Evolutionary conservation across 75 land plant species (phyloP).

Genomic region (Pinus albicaulis): DNA sequence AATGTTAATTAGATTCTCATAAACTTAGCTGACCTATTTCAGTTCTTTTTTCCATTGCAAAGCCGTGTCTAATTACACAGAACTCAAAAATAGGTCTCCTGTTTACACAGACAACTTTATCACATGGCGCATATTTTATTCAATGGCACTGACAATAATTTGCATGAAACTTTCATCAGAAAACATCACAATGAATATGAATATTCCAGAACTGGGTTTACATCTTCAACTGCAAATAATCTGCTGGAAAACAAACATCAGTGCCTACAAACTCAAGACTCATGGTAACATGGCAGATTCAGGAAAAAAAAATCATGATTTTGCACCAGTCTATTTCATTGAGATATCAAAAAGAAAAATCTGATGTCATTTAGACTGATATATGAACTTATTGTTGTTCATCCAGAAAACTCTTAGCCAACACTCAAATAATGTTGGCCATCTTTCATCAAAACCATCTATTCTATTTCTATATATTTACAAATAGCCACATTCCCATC

Average conservation of each 20-base stretch:
- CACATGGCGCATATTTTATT: background rate
- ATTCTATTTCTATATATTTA: constrained; percentile 3
- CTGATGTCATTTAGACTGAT: background rate
- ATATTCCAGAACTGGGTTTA: background rate
- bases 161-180: background rate
- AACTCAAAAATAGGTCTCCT: background rate
- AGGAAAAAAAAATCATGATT: background rate
- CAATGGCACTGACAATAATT: background rate
- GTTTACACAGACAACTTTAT: background rate
- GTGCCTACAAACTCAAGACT: background rate
- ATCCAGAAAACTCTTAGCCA: background rate
- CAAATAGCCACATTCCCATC: background rate
- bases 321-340: background rate
- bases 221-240: background rate
- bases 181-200: background rate
- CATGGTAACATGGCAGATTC: background rate
- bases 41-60: background rate
- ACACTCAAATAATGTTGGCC: background rate
- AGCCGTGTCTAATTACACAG: background rate
- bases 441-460: background rate
- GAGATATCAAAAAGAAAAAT: background rate
- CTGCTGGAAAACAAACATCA: background rate
- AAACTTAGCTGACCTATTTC: background rate
- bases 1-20: background rate
- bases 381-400: background rate